Evolutionary conservation across 345 rosid genomes (phyloP).

Genomic region (Aquilaria sinensis): DNA sequence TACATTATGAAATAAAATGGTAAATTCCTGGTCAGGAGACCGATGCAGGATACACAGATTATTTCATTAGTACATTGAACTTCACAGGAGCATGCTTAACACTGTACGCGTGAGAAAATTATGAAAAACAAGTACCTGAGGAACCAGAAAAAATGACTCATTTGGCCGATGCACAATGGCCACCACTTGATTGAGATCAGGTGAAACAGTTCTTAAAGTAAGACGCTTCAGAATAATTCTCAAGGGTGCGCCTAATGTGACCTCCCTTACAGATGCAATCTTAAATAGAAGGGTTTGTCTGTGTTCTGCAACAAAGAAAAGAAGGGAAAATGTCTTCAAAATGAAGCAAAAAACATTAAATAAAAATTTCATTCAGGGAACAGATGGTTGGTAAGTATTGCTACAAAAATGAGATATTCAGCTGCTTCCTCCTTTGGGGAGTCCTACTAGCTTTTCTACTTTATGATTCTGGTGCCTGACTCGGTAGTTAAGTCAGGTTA

Average conservation of each 20-base stretch:
- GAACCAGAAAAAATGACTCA: conserved; percentile 81
- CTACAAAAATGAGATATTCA: no score
- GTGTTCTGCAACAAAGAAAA: conserved; percentile 38
- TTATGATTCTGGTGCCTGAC: no score
- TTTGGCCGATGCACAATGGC: conserved; percentile 93
- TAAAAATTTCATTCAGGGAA: no score
- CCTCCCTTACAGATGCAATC: conserved; percentile 89
- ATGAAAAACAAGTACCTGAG: conserved; percentile 43
- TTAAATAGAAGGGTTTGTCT: conserved; percentile 52
- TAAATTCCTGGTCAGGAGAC: background rate
- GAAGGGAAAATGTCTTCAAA: background rate
- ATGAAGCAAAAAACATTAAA: no score
- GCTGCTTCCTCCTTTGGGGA: no score
- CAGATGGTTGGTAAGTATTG: no score
- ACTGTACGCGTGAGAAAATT: no score
- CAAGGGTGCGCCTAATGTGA: conserved; percentile 87
- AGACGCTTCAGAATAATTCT: conserved; percentile 65
- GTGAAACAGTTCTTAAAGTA: conserved; percentile 62
- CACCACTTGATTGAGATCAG: conserved; percentile 47
- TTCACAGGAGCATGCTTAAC: background rate
- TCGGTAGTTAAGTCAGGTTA: no score
- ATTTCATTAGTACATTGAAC: background rate
- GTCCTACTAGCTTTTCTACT: no score
- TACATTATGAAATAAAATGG: no score
- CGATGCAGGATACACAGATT: background rate